Base-by-base conservation (phyloP, 306 rosid genomes). In the Geum urbanum region DNA sequence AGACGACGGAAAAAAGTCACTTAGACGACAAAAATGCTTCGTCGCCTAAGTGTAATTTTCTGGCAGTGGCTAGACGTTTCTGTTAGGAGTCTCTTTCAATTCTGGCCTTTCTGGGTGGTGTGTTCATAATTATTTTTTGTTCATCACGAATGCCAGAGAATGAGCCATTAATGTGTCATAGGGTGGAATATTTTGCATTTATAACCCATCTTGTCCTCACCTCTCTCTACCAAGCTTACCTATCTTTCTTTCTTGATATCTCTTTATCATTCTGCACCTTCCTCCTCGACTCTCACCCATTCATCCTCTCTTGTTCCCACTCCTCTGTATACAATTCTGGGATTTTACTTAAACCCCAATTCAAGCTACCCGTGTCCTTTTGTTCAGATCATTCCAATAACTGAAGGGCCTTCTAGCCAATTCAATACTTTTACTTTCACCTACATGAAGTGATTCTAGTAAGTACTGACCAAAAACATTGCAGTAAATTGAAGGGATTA, bases 51-150 rank as follows among this genome's bases (percentile, higher is more conserved):
- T n/a, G n/a, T n/a, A n/a, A n/a, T n/a, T n/a, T n/a, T n/a, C n/a
- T n/a, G n/a, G n/a, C n/a, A n/a, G n/a, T n/a, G n/a, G n/a, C n/a
- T n/a, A n/a, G n/a, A n/a, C n/a, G n/a, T n/a, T n/a, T n/a, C n/a
- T n/a, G n/a, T n/a, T n/a, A 76, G 50, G 41, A 19, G 91, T 86
- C 86, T 6, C 71, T 77, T 82, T 85, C 84, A 74, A 7, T 32
- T 32, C 37, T 32, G 37, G 37, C n/a, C n/a, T 39, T 22, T 44
- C 60, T 54, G 76, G 44, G 72, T 67, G 66, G 69, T 70, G 69
- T 70, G 75, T n/a, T 27, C 47, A 69, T 80, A 70, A 86, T 81
- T 69, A 81, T 49, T 2, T 47, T 78, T 84, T 84, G 84, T 86
- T 78, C 32, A 76, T 49, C 65, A 32, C 32, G 43, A 61, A 62